Evolutionary conservation across 108 stramenopile species (phyloP), one percentile per base, ranked within the genome.

Genomic region (Cyclotella choctawhatcheeana): DNA sequence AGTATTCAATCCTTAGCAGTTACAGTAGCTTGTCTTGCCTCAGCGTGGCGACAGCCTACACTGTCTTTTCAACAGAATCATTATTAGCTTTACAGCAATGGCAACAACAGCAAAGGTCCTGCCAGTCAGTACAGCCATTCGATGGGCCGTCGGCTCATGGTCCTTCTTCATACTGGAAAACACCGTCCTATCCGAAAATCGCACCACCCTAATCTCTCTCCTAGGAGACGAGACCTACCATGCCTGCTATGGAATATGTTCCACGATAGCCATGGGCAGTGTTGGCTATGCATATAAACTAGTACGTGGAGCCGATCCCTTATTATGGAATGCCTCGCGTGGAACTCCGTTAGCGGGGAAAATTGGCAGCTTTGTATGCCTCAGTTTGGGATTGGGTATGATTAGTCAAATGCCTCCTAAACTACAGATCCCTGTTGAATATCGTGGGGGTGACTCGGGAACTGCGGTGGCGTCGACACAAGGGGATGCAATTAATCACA

Each of bases 111-210:
- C 48, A 26, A 58, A n/a, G n/a, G n/a, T n/a, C 68, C 44, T 20
- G 58, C 17, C 17, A 30, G 10, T 53, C 43, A 32, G 25, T 55
- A 60, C 85, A 48, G 40, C 85, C 40, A 40, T 78, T 7, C 67
- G 79, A 71, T 95, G 91, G 91, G 94, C 89, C 7, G 71, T 77
- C 4, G 86, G 85, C 3, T 87, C 89, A 0, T 95, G 94, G 94
- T 45, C 85, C 16, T 86, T 95, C 64, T 95, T 95, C 75, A 84
- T 92, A 47, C 73, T 81, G 33, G 94, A 97, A 58, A 97, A 97
- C 63, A 78, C 86, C 35, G 45, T 97, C 22, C 73, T 97, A n/a
- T 88, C 88, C 52, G 93, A 97, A 69, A 97, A 97, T 77, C 86
- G 96, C 43, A 85, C 91, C 0, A 82, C 58, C 22, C 68, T 97